Evolutionary conservation across 352 stramenopile species (phyloP), one percentile per base, ranked within the genome.

Genomic region (Phytophthora pini): DNA sequence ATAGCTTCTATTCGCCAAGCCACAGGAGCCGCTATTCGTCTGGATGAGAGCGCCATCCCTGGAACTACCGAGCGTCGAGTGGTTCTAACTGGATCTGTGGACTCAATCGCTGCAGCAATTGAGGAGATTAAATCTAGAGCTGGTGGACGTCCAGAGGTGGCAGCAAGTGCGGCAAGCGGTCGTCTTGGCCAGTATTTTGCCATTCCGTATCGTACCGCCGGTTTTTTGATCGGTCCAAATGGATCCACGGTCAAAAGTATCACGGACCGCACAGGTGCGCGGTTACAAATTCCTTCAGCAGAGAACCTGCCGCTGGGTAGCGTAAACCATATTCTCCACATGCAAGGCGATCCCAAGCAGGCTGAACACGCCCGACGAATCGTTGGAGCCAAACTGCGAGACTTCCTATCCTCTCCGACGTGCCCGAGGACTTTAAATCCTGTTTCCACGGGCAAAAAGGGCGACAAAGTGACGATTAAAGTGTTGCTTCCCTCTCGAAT

Each of bases 151-250:
- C 54, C 72, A 3, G 71, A 90, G 34, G 41, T 68, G 8, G 46
- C 65, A 50, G 38, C 56, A 17, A 61, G 47, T 7, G 59, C 60
- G 8, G 26, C 53, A 11, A 76, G 66, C n/a, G 60, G 60, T n/a
- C 70, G 79, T 38, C 54, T 71, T 6, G 79, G 82, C 1, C 74
- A 87, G 45, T 90, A 90, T 48, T 93, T 84, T 59, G 84, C 83
- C 20, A 80, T 93, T 39, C 84, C 84, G 15, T 83, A 77, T 34
- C 53, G 66, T 29, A 55, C 75, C 1, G 66, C 79, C 2, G 82
- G 82, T 8, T 79, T 61, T 51, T 57, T 93, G 13, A 91, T 93
- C 27, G 82, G 82, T 1, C 45, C 68, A 0, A 65, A 86, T 15
- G 84, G 84, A 7, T 49, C 47, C 0, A 76, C 62, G 2, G 61